Evolutionary conservation across 352 stramenopile species (phyloP).

Genomic region (Globisporangium nagaii): DNA sequence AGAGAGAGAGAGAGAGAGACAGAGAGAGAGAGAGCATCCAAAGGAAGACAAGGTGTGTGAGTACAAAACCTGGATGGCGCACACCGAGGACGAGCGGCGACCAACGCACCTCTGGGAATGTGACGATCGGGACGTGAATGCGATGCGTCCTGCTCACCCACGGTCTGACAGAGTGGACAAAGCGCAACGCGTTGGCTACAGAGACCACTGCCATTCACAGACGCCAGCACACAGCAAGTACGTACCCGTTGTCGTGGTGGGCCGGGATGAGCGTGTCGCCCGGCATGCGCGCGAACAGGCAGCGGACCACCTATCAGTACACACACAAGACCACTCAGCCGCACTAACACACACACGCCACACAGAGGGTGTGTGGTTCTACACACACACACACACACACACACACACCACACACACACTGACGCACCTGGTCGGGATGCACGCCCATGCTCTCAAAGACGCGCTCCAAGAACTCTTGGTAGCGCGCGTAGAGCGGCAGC

Average conservation of each 20-base stretch:
- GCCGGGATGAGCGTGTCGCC: conserved; percentile 90
- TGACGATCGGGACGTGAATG: conserved; percentile 92
- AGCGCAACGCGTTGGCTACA: neutral
- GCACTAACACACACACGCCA: neutral
- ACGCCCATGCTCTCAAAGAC: conserved; percentile 72
- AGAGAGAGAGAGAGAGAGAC: too few species aligned
- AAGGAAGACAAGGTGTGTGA: too few species aligned
- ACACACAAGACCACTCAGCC: neutral
- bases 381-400: neutral
- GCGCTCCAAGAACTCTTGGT: conserved; percentile 35
- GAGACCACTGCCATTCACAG: neutral
- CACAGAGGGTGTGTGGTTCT: neutral
- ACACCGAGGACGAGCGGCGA: neutral
- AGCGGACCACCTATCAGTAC: conserved; percentile 70
- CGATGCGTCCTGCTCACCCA: conserved; percentile 93
- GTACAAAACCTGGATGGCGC: too few species aligned
- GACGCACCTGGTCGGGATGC: conserved; percentile 22
- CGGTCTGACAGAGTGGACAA: conserved; percentile 13
- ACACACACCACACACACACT: neutral
- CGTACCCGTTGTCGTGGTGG: conserved; percentile 93
- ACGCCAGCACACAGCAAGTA: too few species aligned
- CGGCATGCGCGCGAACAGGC: conserved; percentile 91
- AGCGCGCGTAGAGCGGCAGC: conserved; percentile 84
- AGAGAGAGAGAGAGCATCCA: too few species aligned
- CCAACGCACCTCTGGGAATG: conserved; percentile 33